These are phyloP conservation scores for Sporisorium exsertum DNA, from an alignment of 1,284 basidiomycete species.

Conservation along the genomic window DNA sequence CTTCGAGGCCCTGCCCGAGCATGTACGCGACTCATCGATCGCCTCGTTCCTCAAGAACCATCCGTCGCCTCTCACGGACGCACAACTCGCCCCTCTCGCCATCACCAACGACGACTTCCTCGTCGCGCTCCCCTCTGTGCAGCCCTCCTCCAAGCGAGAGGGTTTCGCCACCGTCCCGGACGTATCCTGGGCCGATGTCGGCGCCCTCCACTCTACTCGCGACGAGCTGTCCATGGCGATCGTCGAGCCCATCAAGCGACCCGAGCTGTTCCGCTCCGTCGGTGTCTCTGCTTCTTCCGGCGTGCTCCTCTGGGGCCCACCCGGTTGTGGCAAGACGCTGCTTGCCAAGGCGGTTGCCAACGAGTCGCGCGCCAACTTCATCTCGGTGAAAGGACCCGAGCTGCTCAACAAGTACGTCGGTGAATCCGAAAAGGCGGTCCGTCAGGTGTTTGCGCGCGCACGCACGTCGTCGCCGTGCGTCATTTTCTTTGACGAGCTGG, in stretches of 20 bases:
- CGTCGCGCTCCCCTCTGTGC: constrained; percentile 83
- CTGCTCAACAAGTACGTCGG: constrained; percentile 97
- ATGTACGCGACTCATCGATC: constrained; percentile 77
- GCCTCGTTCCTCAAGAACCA: constrained; percentile 88
- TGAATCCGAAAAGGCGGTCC: constrained; percentile 92
- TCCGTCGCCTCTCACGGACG: constrained; percentile 80
- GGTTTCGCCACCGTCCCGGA: constrained; percentile 97
- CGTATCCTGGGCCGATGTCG: constrained; percentile 93
- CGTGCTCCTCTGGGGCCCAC: constrained; percentile 97
- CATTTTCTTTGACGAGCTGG: constrained; percentile 95
- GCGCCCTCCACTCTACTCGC: constrained; percentile 85
- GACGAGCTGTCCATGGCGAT: constrained; percentile 97
- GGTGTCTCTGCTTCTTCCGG: constrained; percentile 82
- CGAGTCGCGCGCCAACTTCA: constrained; percentile 93
- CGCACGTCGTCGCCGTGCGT: constrained; percentile 88
- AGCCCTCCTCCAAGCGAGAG: constrained; percentile 95
- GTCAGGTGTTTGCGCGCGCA: constrained; percentile 90
- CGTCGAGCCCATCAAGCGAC: constrained; percentile 90
- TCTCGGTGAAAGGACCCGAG: constrained; percentile 96
- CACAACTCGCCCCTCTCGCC: constrained; percentile 82
- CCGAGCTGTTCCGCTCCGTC: constrained; percentile 86
- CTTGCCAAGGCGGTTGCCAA: constrained; percentile 97
- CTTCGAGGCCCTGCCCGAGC: constrained; percentile 65
- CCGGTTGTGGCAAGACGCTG: constrained; percentile 95
- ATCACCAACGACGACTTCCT: constrained; percentile 80